Base-by-base conservation (phyloP, 177 flowering plant genomes). In the Vitis hybrid region DNA sequence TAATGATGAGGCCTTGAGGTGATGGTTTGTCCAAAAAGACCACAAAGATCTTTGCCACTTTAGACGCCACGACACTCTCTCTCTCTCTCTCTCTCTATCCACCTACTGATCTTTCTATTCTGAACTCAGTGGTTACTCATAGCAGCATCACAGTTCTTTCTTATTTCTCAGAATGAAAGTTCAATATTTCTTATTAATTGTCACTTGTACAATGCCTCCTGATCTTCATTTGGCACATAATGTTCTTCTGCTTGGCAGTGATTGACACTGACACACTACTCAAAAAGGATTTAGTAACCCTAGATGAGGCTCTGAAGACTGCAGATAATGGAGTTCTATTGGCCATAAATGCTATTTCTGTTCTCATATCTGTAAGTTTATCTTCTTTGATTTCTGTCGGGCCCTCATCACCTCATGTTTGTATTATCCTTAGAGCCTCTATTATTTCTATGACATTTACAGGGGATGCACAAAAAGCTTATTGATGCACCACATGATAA, bases 261-360 rank as follows among this genome's bases (percentile, higher is more conserved):
- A 85, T 94, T 63, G 96, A 92, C 68, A 85, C 90, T 65, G 92
- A 93, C 76, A 70, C 72, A 21, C 83, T 94, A 54, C 90, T 94
- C 6, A 77, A 85, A 71, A 86, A 82, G 75, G 97, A 93, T 75
- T 76, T 86, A 69, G 86, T 95, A 19, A 95, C 99, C 66, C 81
- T 95, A 49, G 93, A 91, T 73, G 98, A 95, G 80, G 99, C 99
- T 71, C 60, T 93, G 72, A 86, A 73, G 79, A 86, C 87, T 81
- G 92, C 94, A 67, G 86, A 91, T 74, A 87, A 79, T 84, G 98
- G 94, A 80, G 91, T 89, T 75, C 70, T 85, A 60, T 70, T 88
- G 81, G 90, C 94, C 40, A 77, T 90, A 67, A 88, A 87, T 80
- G 80, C 93, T 68, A 78, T 91, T 57, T 83, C 88, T 40, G 75